Evolutionary conservation across 495 filamentous ascomycete genomes (phyloP), one percentile per base, ranked within the genome.

Genomic region (Hypoxylon perforatum): DNA sequence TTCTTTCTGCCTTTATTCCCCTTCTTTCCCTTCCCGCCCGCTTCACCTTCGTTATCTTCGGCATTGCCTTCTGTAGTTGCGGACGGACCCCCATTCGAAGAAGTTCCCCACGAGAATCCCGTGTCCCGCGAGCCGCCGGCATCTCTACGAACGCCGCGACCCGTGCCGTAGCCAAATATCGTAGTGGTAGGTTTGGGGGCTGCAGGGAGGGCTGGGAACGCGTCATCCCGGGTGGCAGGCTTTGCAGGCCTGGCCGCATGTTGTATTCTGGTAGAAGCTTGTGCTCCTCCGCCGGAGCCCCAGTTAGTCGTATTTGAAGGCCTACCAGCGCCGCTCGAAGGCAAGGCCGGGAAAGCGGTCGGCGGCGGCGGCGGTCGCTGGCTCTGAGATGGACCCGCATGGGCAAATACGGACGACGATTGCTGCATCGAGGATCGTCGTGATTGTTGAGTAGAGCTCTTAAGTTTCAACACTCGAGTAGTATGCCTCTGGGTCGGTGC

Each of bases 1-100:
- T 94, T 90, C 79, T 94, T 94, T 75, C 92, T 91, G 63, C 86
- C 87, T 77, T 92, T 89, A 62, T 89, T 93, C 14, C 90, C 89
- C 56, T 91, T 91, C 76, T 90, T 91, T 0, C 84, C 84, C 48
- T 82, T 83, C 10, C 71, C 71, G 11, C 62, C 72, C 12, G 49
- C 70, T 41, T 69, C 77, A 6, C 59, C 76, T 0, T 77, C 76
- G 9, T 76, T 77, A 14, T 76, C 80, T 3, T 71, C 69, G 6
- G 67, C 76, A 19, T 57, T 63, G n/a, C 61, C 70, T 14, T 36
- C 57, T 7, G 50, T 22, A 11, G 46, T 4, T 25, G 41, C 38
- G n/a, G 47, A 55, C 15, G 18, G 21, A 3, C 35, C 56, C 8
- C 22, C 52, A 1, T 52, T 35, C 10, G 64, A 49, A 35, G 64